These are phyloP conservation scores for Debaryomyces coudertii DNA, from an alignment of 1,139 yeast genomes.

Conservation along the genomic window DNA sequence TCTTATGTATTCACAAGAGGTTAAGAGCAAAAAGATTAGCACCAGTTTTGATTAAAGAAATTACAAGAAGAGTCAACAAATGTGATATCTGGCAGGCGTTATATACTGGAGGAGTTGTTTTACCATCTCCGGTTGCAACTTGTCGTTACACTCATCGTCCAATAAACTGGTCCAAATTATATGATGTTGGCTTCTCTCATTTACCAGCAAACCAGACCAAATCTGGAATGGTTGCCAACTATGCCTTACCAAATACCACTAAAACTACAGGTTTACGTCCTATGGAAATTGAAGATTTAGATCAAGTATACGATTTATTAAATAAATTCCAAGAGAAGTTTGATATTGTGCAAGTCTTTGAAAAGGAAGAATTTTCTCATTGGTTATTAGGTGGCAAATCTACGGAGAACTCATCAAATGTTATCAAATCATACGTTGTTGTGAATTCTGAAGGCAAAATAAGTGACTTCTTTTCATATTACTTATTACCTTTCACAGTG, in stretches of 20 bases:
- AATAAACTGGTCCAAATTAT: constrained; percentile 83
- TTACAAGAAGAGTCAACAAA: constrained; percentile 88
- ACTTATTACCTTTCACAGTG: constrained; percentile 85
- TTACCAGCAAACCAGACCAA: constrained; percentile 78
- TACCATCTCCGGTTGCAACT: constrained; percentile 91
- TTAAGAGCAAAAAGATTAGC: constrained; percentile 91
- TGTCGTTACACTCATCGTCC: constrained; percentile 95
- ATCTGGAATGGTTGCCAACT: constrained; percentile 80
- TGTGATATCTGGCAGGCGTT: constrained; percentile 93
- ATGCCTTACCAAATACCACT: constrained; percentile 66
- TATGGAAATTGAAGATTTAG: constrained; percentile 63
- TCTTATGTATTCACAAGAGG: constrained; percentile 91
- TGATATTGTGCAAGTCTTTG: constrained; percentile 72
- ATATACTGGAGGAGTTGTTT: constrained; percentile 87
- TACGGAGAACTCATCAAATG: constrained; percentile 40
- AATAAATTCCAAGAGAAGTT: constrained; percentile 65
- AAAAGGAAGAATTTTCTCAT: constrained; percentile 73
- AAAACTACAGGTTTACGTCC: constrained; percentile 65
- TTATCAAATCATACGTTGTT: constrained; percentile 79
- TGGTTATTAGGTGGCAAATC: constrained; percentile 68
- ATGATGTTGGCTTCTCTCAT: constrained; percentile 86
- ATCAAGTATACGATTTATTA: constrained; percentile 62
- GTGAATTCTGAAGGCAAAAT: constrained; percentile 65
- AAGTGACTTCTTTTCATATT: constrained; percentile 89
- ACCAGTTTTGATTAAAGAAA: constrained; percentile 90